Evolutionary conservation across 768 basidiomycete species (phyloP).

Genomic region (Rhizopogon vulgaris): DNA sequence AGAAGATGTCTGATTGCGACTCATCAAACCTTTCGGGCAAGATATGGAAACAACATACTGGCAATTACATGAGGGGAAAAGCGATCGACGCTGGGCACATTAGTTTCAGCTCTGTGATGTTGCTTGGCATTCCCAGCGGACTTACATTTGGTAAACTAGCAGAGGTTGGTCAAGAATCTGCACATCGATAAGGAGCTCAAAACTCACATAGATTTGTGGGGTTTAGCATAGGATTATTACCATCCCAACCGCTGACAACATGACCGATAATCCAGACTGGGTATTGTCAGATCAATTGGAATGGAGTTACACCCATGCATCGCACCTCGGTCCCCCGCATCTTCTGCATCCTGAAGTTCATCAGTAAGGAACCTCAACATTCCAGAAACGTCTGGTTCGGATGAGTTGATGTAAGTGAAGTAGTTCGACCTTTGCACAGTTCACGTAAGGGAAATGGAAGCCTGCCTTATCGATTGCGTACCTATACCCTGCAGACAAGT

Average conservation of each 20-base stretch:
- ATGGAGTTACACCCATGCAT: neutral
- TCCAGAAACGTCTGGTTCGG: conserved; percentile 61
- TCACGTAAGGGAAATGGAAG: conserved; percentile 4
- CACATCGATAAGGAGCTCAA: neutral
- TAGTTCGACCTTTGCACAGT: conserved; percentile 47
- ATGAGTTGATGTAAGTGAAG: conserved; percentile 75
- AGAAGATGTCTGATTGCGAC: conserved; percentile 55
- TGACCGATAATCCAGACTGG: conserved; percentile 51
- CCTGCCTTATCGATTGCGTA: conserved; percentile 5
- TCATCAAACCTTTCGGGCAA: conserved; percentile 6
- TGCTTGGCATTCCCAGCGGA: neutral
- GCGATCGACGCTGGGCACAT: conserved; percentile 53
- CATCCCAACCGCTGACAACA: conserved; percentile 65
- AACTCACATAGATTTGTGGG: conserved; percentile 66
- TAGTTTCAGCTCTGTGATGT: neutral
- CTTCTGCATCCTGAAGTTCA: conserved; percentile 74
- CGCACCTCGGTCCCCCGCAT: conserved; percentile 66
- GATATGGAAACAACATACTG: conserved; percentile 37
- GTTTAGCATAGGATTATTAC: conserved; percentile 53
- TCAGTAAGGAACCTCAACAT: conserved; percentile 76
- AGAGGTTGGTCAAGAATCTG: conserved; percentile 2
- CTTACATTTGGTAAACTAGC: conserved; percentile 46
- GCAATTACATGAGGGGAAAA: conserved; percentile 75
- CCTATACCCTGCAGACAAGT: conserved; percentile 24
- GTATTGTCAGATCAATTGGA: conserved; percentile 7